Base-by-base conservation (phyloP, 129 eudicot genomes). In the Tagetes patula region DNA sequence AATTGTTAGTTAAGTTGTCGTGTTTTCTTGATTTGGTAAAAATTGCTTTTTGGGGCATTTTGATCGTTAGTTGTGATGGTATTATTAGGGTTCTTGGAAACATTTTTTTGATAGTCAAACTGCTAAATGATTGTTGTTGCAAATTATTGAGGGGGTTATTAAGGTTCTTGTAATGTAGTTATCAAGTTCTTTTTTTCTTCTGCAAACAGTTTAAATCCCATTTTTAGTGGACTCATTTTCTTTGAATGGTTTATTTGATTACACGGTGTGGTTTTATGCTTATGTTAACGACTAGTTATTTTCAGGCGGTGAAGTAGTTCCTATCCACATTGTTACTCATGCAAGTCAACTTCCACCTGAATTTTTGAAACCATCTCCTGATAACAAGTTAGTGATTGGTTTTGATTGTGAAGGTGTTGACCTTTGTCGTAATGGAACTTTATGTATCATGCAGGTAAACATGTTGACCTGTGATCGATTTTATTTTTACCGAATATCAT, bases 331-430 rank as follows among this genome's bases (percentile, higher is more conserved):
- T 50, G 95, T 95, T 74, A 95, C 97, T 52, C 71, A 88, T 75
- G 83, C 89, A 66, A 71, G 84, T 71, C 93, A 90, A 69, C 99
- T 95, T 80, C 97, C 97, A 8, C 69, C 67, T 49, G 99, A 90
- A 14, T 88, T 95, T 62, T 72, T 95, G 77, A 83, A 88, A 38
- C 99, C 97, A 55, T 86, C 97, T 60, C 79, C 81, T 42, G 89
- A 83, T 49, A 80, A 52, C 40, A 80, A 88, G 42, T 72, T 90
- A 67, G 91, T 90, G 30, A 82, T 95, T 69, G 99, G 99, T 71
- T 89, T 90, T 68, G 99, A 95, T 62, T 95, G 99, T 75, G 99
- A 95, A 80, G 99, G 99, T 72, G 99, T 88, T 80, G 97, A 94
- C 84, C 99, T 95, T 72, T 90, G 99, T 71, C 91, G 99, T 33